Evolutionary conservation across 2,329 filamentous ascomycete genomes (phyloP).

Genomic region (Cercospora citrullina): DNA sequence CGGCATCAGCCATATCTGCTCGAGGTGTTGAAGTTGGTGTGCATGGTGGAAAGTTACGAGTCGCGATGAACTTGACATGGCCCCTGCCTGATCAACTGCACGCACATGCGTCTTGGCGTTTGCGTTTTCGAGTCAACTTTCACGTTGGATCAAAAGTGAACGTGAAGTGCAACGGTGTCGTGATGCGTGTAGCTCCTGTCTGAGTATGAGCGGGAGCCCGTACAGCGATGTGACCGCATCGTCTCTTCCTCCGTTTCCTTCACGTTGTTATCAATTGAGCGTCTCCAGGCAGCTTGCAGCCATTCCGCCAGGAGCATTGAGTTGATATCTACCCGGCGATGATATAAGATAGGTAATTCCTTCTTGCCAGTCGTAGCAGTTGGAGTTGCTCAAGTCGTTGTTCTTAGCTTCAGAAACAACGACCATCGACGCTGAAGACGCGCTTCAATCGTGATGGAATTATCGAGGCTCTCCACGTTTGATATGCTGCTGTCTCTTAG

Average conservation of each 20-base stretch:
- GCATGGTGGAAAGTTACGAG: background rate
- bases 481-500: background rate
- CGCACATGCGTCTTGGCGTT: background rate
- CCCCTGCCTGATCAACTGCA: background rate
- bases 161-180: background rate
- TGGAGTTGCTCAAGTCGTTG: background rate
- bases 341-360: background rate
- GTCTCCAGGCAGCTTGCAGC: background rate
- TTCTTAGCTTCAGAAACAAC: background rate
- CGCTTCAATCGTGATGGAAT: background rate
- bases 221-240: background rate
- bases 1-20: slow-evolving; percentile 3
- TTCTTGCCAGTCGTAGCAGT: background rate
- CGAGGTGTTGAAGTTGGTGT: background rate
- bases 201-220: background rate
- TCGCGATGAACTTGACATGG: background rate
- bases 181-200: background rate
- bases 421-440: background rate
- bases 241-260: background rate
- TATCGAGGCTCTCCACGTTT: background rate
- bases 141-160: background rate
- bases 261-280: too few species aligned
- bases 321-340: background rate
- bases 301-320: background rate
- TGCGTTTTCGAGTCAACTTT: background rate